phyloP scores from a whole-genome alignment of 1,284 basidiomycete genomes.

The Tylopilus orsonianus region DNA sequence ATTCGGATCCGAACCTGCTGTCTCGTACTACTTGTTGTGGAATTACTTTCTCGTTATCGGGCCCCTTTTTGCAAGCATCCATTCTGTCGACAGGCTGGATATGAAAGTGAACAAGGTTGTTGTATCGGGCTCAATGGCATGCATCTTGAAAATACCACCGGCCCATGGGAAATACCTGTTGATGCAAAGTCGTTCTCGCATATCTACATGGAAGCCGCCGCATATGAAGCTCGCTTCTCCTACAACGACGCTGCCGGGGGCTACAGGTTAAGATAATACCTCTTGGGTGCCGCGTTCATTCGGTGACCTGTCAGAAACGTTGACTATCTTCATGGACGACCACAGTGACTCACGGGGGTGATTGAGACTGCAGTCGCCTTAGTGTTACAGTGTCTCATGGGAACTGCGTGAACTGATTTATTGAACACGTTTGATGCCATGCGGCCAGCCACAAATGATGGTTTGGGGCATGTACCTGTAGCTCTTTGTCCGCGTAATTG shows the following conservation, averaged over 20 bases:
- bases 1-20: slow-evolving; percentile 8
- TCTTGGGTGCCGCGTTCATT: not conserved
- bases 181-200: not conserved
- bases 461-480: no score
- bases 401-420: slow-evolving; percentile 4
- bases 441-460: not conserved
- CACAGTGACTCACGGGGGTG: no score
- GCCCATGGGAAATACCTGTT: slow-evolving; percentile 4
- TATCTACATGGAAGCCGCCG: not conserved
- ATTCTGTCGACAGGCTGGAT: not conserved
- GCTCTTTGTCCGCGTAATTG: slow-evolving; percentile 2
- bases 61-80: slow-evolving; percentile 1
- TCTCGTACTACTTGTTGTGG: slow-evolving; percentile 3
- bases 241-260: not conserved
- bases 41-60: not conserved
- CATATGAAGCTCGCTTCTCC: not conserved
- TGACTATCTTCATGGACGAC: not conserved
- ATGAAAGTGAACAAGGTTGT: slow-evolving; percentile 18
- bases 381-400: no score
- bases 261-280: not conserved
- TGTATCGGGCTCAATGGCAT: not conserved
- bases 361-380: no score
- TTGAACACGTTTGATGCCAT: slow-evolving; percentile 4
- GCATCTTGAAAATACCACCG: slow-evolving; percentile 3
- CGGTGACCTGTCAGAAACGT: not conserved